Percentiles rank a stretch among this genome's conserved stretches.
phyloP scores from a whole-genome alignment of 108 stramenopile species.

The Skeletonema potamos region DNA sequence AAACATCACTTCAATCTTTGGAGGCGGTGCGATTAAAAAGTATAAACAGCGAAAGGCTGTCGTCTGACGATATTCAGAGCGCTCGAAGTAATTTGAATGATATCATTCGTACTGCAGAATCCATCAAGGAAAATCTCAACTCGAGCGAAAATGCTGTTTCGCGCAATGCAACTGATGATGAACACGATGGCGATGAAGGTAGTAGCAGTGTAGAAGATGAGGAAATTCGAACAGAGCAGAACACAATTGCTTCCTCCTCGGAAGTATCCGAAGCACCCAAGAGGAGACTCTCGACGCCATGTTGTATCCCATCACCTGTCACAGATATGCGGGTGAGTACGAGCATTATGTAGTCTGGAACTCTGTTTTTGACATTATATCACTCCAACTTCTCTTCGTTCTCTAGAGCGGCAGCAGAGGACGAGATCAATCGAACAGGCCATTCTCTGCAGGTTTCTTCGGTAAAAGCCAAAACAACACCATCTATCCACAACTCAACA shows the following conservation, averaged over 20 bases:
- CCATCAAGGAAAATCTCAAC: slow-evolving; percentile 24
- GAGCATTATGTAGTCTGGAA: too few species aligned
- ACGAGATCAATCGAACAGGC: not conserved
- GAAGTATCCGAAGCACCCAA: not conserved
- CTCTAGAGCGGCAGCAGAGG: not conserved
- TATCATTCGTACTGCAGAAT: slow-evolving; percentile 37
- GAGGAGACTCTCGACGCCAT: slow-evolving; percentile 6
- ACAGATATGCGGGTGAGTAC: not conserved
- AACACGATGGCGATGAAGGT: not conserved
- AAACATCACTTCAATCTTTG: slow-evolving; percentile 32
- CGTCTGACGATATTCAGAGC: slow-evolving; percentile 20
- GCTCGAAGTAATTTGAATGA: slow-evolving; percentile 18
- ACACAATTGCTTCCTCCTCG: too few species aligned
- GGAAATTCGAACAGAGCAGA: not conserved
- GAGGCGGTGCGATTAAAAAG: slow-evolving; percentile 13
- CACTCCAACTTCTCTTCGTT: not conserved
- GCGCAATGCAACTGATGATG: not conserved
- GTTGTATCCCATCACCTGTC: not conserved
- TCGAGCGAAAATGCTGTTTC: not conserved
- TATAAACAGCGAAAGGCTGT: slow-evolving; percentile 6
- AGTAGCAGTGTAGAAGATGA: not conserved
- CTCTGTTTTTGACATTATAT: not conserved
- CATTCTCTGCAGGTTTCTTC: not conserved
- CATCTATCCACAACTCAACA: slow-evolving; percentile 13
- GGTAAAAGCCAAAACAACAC: not conserved